phyloP scores from a whole-genome alignment of 768 basidiomycete genomes.

The Lactarius sp. region DNA sequence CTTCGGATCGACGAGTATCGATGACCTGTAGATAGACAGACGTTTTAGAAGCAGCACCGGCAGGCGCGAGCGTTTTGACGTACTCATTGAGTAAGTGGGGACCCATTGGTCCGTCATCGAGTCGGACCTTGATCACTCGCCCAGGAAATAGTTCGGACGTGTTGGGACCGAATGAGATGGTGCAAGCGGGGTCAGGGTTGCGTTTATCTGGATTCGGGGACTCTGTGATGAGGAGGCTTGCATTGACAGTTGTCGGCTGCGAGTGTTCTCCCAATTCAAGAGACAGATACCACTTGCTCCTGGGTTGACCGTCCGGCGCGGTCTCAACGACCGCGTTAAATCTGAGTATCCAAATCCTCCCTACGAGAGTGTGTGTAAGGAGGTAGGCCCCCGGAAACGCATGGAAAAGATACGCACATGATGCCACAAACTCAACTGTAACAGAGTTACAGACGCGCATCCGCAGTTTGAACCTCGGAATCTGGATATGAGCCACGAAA shows the following conservation, averaged over 20 bases:
- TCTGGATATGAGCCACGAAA: slow-evolving; percentile 49
- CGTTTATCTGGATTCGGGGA: not conserved
- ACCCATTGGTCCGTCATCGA: slow-evolving; percentile 15
- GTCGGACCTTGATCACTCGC: slow-evolving; percentile 1
- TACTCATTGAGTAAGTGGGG: slow-evolving; percentile 50
- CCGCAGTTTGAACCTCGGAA: slow-evolving; percentile 60
- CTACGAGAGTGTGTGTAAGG: slow-evolving; percentile 29
- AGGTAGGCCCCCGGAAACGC: not conserved
- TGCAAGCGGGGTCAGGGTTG: not conserved
- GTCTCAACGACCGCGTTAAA: slow-evolving; percentile 33
- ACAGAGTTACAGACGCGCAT: slow-evolving; percentile 60
- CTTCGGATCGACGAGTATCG: slow-evolving; percentile 27
- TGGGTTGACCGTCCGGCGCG: slow-evolving; percentile 16
- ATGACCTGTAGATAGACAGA: slow-evolving; percentile 25
- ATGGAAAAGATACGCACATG: slow-evolving; percentile 34
- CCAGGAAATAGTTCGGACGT: slow-evolving; percentile 5
- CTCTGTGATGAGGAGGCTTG: slow-evolving; percentile 7
- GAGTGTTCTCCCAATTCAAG: slow-evolving; percentile 55
- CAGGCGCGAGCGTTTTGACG: slow-evolving; percentile 25
- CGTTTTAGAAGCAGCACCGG: not conserved
- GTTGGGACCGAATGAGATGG: not conserved
- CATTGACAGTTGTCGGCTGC: slow-evolving; percentile 34
- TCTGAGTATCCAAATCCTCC: slow-evolving; percentile 52
- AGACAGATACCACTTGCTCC: slow-evolving; percentile 44
- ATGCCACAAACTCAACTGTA: slow-evolving; percentile 60